Percentiles rank a stretch among this genome's conserved stretches.
phyloP scores from a whole-genome alignment of 2,329 filamentous ascomycete species.

The Pyrenophora tritici-repentis region DNA sequence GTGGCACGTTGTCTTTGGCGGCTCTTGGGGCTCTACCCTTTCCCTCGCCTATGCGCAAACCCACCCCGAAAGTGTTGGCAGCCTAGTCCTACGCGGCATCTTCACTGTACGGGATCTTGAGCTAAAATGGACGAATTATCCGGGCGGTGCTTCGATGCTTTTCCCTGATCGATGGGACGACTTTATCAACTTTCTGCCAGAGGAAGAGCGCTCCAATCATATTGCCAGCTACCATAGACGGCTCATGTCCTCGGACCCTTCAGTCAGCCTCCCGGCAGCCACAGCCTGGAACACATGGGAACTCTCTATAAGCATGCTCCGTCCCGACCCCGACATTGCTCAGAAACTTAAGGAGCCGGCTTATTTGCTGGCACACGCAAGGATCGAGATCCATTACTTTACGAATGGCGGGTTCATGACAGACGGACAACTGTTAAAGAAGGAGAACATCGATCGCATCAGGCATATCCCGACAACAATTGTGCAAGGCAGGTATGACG shows the following conservation, averaged over 20 bases:
- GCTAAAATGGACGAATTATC: conserved; percentile 44
- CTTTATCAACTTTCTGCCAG: conserved; percentile 45
- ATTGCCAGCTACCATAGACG: conserved; percentile 49
- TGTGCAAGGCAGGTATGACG: conserved; percentile 54
- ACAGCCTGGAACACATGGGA: conserved; percentile 47
- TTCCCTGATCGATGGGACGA: conserved; percentile 50
- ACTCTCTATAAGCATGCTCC: conserved; percentile 37
- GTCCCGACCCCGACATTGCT: conserved; percentile 21
- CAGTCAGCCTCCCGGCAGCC: conserved; percentile 39
- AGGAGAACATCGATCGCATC: conserved; percentile 44
- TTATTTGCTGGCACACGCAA: conserved; percentile 45
- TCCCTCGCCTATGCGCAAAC: conserved; percentile 53
- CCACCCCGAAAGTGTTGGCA: conserved; percentile 47
- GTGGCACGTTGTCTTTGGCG: conserved; percentile 55
- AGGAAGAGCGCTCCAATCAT: conserved; percentile 46
- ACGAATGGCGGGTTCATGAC: conserved; percentile 50
- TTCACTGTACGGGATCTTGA: conserved; percentile 48
- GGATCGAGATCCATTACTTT: conserved; percentile 53
- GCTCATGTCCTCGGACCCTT: conserved; percentile 43
- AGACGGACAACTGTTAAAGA: conserved; percentile 48
- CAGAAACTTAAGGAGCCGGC: conserved; percentile 38
- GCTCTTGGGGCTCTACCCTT: conserved; percentile 56
- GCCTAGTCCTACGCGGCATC: conserved; percentile 52
- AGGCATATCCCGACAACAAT: conserved; percentile 48
- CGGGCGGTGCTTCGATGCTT: conserved; percentile 36